Evolutionary conservation across 768 basidiomycete genomes (phyloP), one percentile per base, ranked within the genome.

Genomic region (Austroboletus eburneus): DNA sequence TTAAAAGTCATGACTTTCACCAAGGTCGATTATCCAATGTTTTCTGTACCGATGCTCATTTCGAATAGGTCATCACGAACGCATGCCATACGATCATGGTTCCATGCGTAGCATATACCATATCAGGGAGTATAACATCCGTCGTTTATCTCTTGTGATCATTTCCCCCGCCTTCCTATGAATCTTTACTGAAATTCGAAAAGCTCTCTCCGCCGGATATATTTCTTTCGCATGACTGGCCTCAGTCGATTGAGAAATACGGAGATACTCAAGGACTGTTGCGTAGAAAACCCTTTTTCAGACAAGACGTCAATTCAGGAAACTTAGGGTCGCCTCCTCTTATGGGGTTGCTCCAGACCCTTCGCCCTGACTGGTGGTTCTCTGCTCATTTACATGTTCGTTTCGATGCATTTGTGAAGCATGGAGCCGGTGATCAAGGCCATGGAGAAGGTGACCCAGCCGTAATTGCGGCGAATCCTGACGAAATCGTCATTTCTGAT

Each of bases 221-320:
- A 22, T 90, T 97, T 72, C 74, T 98, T 29, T 97, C 94, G 2
- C 95, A 99, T 62, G 96, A 98, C 66, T 99, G 95, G 96, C 96
- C 96, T 0, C 76, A 79, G 34, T 75, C 75, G 2, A 93, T 99
- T 44, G 91, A 87, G 49, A 80, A 81, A 9, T 74, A 92, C 52
- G 93, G 94, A 16, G 77, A 97, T 57, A 64, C 83, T 7, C 57
- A 59, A 6, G 72, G 58, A 9, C 72, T 99, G 0, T 68, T 98
- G 13, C 72, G 80, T 3, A 77, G 79, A 35, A 98, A 94, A 62
- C 80, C 82, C 1, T 87, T 85, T 68, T 85, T 97, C 61, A 72
- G 73, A 29, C 68, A 72, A 21, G 91, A 97, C 66, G 75, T 93
- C 49, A 62, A 71, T 17, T 69, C 54, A 27, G 85, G 87, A 29